These are phyloP conservation scores for Cucurbita argyrosperma DNA, from an alignment of 306 rosid genomes.

Conservation along the genomic window DNA sequence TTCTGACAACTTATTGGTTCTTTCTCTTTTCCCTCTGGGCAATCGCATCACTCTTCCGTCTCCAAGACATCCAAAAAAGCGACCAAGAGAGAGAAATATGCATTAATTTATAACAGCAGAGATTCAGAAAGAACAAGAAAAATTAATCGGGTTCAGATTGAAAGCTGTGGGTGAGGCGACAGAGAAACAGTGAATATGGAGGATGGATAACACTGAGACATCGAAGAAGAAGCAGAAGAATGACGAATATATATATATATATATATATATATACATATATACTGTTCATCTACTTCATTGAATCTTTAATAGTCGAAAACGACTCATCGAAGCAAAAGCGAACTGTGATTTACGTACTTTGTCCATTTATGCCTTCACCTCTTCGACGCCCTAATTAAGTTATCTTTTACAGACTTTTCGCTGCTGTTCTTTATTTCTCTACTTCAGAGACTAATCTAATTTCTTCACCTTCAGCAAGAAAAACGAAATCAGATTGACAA, in stretches of 20 bases:
- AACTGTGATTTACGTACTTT: conserved; percentile 17
- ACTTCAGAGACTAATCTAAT: neutral
- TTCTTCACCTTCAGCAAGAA: neutral
- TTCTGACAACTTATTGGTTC: conserved; percentile 24
- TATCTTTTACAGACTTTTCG: neutral
- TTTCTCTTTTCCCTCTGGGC: conserved; percentile 19
- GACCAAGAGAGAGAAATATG: conserved; percentile 16
- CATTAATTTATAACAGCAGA: conserved; percentile 3
- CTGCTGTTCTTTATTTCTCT: neutral
- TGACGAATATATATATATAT: neutral
- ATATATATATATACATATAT: neutral
- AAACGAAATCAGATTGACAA: neutral
- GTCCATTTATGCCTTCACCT: conserved; percentile 2
- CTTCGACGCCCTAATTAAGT: neutral
- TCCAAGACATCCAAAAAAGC: conserved; percentile 22
- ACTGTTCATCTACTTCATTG: neutral
- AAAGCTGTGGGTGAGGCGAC: neutral
- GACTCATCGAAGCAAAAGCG: conserved; percentile 44
- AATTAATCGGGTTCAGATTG: conserved; percentile 3
- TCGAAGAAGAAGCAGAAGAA: conserved; percentile 18
- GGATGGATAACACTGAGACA: neutral
- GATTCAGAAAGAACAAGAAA: neutral
- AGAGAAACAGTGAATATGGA: conserved; percentile 3
- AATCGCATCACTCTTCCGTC: conserved; percentile 23
- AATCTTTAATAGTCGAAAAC: conserved; percentile 51